Conservation (phyloP, 2,329 filamentous ascomycete genomes). For the Cephalotrichum gorgonifer region DNA sequence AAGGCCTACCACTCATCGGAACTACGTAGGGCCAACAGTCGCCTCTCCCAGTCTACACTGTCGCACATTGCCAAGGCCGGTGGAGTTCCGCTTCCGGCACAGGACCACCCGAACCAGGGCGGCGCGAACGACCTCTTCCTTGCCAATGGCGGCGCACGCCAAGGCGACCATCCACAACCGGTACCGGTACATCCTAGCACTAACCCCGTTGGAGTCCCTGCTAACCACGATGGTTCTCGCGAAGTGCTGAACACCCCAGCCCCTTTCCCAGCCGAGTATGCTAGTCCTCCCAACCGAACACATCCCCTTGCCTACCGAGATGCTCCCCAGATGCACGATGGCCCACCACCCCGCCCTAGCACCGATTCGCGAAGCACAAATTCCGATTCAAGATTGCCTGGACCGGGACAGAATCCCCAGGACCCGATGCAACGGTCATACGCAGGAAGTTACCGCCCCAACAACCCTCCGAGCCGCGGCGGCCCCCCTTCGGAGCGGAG, state of each 20-base stretch:
- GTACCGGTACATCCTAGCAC: constrained; percentile 42
- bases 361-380: not conserved
- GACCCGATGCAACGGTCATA: not conserved
- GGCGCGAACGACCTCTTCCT: no score
- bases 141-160: constrained; percentile 15
- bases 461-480: not conserved
- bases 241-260: constrained; percentile 36
- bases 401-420: not conserved
- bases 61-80: constrained; percentile 60
- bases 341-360: not conserved
- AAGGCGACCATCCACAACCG: constrained; percentile 29
- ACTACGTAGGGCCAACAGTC: constrained; percentile 69
- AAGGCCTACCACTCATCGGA: constrained; percentile 64
- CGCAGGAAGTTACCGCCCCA: constrained; percentile 1
- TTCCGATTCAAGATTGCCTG: not conserved
- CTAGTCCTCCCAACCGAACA: not conserved
- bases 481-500: constrained; percentile 15
- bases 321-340: not conserved
- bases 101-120: not conserved
- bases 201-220: constrained; percentile 38
- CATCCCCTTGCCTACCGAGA: not conserved
- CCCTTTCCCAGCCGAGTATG: constrained; percentile 12
- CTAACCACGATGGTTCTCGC: constrained; percentile 43
- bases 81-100: not conserved
- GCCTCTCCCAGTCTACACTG: constrained; percentile 73